A percentile compares a stretch with the other conserved stretches of the same genome.
Evolutionary conservation across 768 basidiomycete species (phyloP).

Genomic region (Leccinum boreale): DNA sequence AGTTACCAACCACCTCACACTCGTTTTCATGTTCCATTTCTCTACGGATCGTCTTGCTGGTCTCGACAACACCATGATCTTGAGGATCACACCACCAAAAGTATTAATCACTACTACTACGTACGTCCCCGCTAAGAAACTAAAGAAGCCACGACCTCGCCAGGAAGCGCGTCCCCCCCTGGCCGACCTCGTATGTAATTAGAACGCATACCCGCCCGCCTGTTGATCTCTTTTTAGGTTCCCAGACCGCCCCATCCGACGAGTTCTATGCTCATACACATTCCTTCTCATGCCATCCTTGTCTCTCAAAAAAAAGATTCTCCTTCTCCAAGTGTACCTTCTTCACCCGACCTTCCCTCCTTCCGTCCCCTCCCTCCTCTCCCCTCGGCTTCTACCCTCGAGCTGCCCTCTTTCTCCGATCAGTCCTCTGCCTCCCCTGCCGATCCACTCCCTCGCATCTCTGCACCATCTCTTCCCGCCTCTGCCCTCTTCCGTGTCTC

Average conservation of each 20-base stretch:
- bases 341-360: conserved; percentile 10
- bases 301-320: conserved; percentile 3
- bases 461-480: conserved; percentile 11
- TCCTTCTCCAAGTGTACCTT: conserved; percentile 13
- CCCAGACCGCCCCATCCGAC: conserved; percentile 10
- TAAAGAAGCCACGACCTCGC: conserved; percentile 17
- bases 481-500: conserved; percentile 18
- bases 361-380: conserved; percentile 34
- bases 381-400: conserved; percentile 37
- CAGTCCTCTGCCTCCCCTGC: conserved; percentile 15
- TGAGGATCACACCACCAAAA: conserved; percentile 32
- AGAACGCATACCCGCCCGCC: conserved; percentile 1
- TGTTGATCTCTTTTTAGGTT: conserved; percentile 15
- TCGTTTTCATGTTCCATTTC: conserved; percentile 32
- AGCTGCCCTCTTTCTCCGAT: conserved; percentile 36
- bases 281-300: conserved; percentile 4
- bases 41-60: conserved; percentile 42
- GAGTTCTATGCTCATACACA: conserved; percentile 17
- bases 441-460: conserved; percentile 7
- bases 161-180: conserved; percentile 30
- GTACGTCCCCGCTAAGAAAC: conserved; percentile 22
- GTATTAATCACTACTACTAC: conserved; percentile 26
- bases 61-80: conserved; percentile 36
- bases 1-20: conserved; percentile 4
- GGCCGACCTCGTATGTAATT: conserved; percentile 29